Base-by-base conservation (phyloP, 2,329 filamentous ascomycete species). In the Xylaria sp. region DNA sequence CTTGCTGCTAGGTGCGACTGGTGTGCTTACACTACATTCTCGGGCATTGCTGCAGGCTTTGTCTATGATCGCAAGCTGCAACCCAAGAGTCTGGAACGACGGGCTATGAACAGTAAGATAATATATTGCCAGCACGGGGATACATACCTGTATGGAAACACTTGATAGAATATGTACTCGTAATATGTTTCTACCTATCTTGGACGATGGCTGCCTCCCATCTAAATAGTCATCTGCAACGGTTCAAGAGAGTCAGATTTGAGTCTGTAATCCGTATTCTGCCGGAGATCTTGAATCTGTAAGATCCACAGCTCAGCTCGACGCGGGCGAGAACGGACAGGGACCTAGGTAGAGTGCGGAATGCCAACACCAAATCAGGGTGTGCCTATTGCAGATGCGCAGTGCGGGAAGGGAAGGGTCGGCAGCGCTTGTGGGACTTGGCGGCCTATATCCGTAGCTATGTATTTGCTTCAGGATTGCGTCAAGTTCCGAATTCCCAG, bases 1-100 rank as follows among this genome's bases (percentile, higher is more conserved):
- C 23, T 30, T 30, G 23, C 23, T 30, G 23, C 23, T 30, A 30
- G 23, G 23, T 3, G 23, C 23, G 5, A 23, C 23, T 23, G 23
- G 23, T 30, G 23, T 30, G 23, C 23, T 30, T 30, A 30, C 23
- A 30, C 23, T 30, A 30, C 23, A 30, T 30, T 39, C 9, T 55
- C 52, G 44, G 52, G 54, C 46, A 19, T 57, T 57, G 53, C 61
- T 63, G 61, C 59, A 57, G 59, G 52, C 7, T 1, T 63, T 59
- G 59, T 63, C 35, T 59, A 55, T 54, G 42, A 46, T 46, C 5
- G 2, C 42, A n/a, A 11, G 2, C n/a, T 16, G 42, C 37, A 9
- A 42, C 42, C 42, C 42, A 16, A 46, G 13, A 46, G 42, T 30
- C 23, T 30, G 23, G 23, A 30, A 30, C 23, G 23, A 5, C 23